A percentile compares a stretch with the other conserved stretches of the same genome.
Conservation (phyloP, 768 basidiomycete species). For the Tylopilus sp. region DNA sequence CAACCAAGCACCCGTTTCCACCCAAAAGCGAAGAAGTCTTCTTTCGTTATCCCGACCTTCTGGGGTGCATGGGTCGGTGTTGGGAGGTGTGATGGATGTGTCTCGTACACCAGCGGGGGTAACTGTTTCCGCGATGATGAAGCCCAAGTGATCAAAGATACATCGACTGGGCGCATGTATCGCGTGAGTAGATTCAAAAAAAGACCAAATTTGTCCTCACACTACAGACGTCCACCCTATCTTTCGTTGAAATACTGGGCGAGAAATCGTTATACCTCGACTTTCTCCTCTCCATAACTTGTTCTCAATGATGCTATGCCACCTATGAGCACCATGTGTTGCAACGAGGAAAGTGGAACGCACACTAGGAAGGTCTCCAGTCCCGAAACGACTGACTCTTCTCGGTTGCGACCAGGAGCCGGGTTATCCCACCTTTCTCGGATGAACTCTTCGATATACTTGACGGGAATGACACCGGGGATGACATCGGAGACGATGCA, state of each 20-base stretch:
- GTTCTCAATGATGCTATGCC: slow-evolving; percentile 68
- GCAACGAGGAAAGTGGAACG: slow-evolving; percentile 22
- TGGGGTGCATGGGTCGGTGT: slow-evolving; percentile 43
- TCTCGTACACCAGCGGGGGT: slow-evolving; percentile 34
- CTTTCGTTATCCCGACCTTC: slow-evolving; percentile 52
- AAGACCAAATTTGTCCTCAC: slow-evolving; percentile 39
- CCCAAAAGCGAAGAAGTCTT: slow-evolving; percentile 75
- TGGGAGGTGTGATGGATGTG: slow-evolving; percentile 50
- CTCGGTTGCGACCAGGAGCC: slow-evolving; percentile 47
- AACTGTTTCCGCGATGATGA: slow-evolving; percentile 25
- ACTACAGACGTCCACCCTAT: slow-evolving; percentile 62
- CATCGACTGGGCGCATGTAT: slow-evolving; percentile 28
- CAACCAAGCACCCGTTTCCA: slow-evolving; percentile 69
- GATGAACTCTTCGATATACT: slow-evolving; percentile 58
- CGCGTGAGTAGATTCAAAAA: slow-evolving; percentile 8
- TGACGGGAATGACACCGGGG: slow-evolving; percentile 67
- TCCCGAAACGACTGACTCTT: slow-evolving; percentile 51
- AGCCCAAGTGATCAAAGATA: slow-evolving; percentile 43
- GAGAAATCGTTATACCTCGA: slow-evolving; percentile 51
- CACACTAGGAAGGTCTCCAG: slow-evolving; percentile 70
- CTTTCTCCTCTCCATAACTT: slow-evolving; percentile 69
- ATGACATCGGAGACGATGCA: slow-evolving; percentile 68
- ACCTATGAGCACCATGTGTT: neutral
- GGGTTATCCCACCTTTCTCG: slow-evolving; percentile 63
- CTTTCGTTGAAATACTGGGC: slow-evolving; percentile 56